These are phyloP conservation scores for Hanseniaspora lindneri DNA, from an alignment of 805 yeast genomes.

Conservation along the genomic window DNA sequence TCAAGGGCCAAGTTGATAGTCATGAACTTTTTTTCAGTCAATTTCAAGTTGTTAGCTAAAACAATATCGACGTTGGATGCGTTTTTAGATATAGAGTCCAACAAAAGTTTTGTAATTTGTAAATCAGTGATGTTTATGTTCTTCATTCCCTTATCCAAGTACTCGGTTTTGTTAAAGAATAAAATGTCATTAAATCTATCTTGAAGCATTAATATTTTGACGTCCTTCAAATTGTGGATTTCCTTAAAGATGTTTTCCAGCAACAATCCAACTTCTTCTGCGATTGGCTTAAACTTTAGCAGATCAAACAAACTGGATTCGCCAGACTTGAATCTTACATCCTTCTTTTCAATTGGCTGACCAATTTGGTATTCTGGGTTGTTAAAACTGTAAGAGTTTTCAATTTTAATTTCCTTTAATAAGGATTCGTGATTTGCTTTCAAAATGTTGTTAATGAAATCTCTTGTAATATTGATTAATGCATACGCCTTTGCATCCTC, in stretches of 20 bases:
- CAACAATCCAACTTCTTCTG: conserved; percentile 10
- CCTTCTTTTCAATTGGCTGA: conserved; percentile 26
- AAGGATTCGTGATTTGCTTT: conserved; percentile 35
- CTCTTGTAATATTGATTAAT: conserved; percentile 31
- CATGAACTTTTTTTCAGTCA: not conserved
- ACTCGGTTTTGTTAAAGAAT: conserved; percentile 43
- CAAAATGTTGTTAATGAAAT: conserved; percentile 42
- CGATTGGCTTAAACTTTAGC: conserved; percentile 20
- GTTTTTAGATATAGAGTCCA: not conserved
- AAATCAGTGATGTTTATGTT: conserved; percentile 50
- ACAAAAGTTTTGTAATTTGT: conserved; percentile 41
- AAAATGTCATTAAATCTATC: conserved; percentile 33
- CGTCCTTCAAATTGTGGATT: not conserved
- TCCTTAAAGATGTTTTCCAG: conserved; percentile 2
- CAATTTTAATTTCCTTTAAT: conserved; percentile 21
- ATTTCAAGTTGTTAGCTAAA: not conserved
- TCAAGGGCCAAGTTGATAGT: conserved; percentile 5
- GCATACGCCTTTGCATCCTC: conserved; percentile 71
- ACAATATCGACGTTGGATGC: not conserved
- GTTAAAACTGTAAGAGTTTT: not conserved
- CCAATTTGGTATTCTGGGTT: conserved; percentile 25
- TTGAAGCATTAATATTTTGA: conserved; percentile 5
- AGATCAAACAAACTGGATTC: conserved; percentile 37
- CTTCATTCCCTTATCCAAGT: conserved; percentile 45
- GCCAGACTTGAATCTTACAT: conserved; percentile 23